Conservation (phyloP, 1,284 basidiomycete species). For the Rhizoctonia solani region DNA sequence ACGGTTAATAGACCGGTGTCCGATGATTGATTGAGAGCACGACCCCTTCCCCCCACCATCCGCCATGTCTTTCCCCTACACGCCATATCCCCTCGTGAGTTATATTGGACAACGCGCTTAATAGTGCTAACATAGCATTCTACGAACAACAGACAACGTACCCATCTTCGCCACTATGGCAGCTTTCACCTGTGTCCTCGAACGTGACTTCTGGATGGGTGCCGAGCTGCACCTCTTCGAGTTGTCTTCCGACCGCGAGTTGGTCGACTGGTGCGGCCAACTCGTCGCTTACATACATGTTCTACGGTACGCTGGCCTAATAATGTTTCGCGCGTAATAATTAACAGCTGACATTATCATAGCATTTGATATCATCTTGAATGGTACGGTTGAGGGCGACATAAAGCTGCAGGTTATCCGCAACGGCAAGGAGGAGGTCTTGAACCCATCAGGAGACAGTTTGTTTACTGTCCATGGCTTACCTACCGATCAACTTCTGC, state of each 20-base stretch:
- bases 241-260: not conserved
- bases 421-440: not conserved
- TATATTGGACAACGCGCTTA: no score
- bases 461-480: not conserved
- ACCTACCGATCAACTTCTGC: no score
- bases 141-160: no score
- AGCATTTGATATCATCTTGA: constrained; percentile 10
- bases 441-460: not conserved
- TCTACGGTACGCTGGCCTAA: not conserved
- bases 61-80: no score
- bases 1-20: no score
- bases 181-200: no score
- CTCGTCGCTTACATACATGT: constrained; percentile 2
- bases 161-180: no score
- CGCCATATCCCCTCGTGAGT: no score
- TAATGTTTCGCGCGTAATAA: not conserved
- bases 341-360: no score
- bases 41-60: no score
- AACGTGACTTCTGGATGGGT: constrained; percentile 12
- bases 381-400: constrained; percentile 6
- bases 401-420: not conserved
- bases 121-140: no score
- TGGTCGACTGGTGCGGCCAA: constrained; percentile 5
- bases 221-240: constrained; percentile 6
- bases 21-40: no score